Conservation (phyloP, 768 basidiomycete species). For the Mycena galericulata region DNA sequence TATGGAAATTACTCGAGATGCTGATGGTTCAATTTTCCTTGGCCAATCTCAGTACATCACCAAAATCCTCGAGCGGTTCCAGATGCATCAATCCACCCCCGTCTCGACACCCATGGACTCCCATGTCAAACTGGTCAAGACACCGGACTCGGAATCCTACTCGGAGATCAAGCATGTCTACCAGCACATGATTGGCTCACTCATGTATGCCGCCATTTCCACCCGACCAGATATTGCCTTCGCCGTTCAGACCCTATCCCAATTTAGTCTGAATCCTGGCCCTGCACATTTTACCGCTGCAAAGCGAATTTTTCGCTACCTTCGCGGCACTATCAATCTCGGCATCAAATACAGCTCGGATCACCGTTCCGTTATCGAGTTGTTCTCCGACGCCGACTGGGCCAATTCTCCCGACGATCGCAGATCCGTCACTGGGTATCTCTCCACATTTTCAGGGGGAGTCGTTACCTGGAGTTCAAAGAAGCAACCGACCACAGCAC, state of each 20-base stretch:
- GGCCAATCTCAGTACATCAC: slow-evolving; percentile 36
- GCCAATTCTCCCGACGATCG: slow-evolving; percentile 6
- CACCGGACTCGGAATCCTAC: slow-evolving; percentile 18
- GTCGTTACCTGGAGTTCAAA: slow-evolving; percentile 8
- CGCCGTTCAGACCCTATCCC: slow-evolving; percentile 40
- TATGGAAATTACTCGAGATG: slow-evolving; percentile 37
- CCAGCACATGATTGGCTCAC: slow-evolving; percentile 41
- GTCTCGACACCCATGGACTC: slow-evolving; percentile 10
- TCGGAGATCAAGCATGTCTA: slow-evolving; percentile 35
- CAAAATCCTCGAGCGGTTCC: slow-evolving; percentile 29
- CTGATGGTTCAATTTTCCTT: slow-evolving; percentile 30
- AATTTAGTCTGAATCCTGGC: slow-evolving; percentile 34
- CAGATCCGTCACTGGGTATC: slow-evolving; percentile 15
- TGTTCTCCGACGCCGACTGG: slow-evolving; percentile 16
- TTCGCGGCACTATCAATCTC: slow-evolving; percentile 8
- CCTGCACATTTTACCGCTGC: slow-evolving; percentile 8
- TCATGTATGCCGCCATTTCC: slow-evolving; percentile 44
- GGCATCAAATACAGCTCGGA: slow-evolving; percentile 12
- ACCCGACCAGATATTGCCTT: slow-evolving; percentile 50
- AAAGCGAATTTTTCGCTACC: slow-evolving; percentile 7
- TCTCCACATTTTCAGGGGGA: too few species aligned
- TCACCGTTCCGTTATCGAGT: not conserved
- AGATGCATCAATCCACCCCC: slow-evolving; percentile 18
- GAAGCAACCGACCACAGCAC: slow-evolving; percentile 5
- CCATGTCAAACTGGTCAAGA: slow-evolving; percentile 16